Evolutionary conservation across 805 yeast genomes (phyloP).

Genomic region (Ogataea nonfermentans): DNA sequence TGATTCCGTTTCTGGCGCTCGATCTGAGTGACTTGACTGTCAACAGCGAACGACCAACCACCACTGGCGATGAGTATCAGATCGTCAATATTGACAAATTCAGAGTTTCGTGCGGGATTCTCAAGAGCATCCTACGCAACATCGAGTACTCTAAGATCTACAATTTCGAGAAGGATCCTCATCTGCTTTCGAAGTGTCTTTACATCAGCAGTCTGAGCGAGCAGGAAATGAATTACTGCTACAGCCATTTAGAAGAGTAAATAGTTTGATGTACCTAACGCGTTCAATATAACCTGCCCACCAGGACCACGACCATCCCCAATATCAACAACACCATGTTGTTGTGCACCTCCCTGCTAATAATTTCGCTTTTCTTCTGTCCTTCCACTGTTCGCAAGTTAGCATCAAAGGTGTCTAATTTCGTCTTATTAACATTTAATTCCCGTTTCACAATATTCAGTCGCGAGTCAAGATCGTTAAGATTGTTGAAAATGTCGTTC

Average conservation of each 20-base stretch:
- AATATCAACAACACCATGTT: conserved; percentile 10
- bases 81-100: conserved; percentile 77
- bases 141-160: conserved; percentile 84
- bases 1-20: conserved; percentile 87
- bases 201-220: conserved; percentile 73
- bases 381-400: conserved; percentile 20
- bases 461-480: conserved; percentile 30
- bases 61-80: conserved; percentile 35
- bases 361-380: conserved; percentile 17
- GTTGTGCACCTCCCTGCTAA: conserved; percentile 13
- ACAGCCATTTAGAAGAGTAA: conserved; percentile 21
- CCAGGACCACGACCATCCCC: conserved; percentile 9
- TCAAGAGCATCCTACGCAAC: conserved; percentile 71
- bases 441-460: conserved; percentile 25
- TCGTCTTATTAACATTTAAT: conserved; percentile 22
- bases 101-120: conserved; percentile 70
- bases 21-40: conserved; percentile 79
- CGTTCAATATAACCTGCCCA: conserved; percentile 10
- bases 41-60: conserved; percentile 62
- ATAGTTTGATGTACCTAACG: neutral
- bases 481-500: conserved; percentile 25
- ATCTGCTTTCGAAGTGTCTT: conserved; percentile 76
- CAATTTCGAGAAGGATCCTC: conserved; percentile 51
- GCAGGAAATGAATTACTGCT: conserved; percentile 60
- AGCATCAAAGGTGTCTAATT: conserved; percentile 22